These are phyloP conservation scores for Carex pumila DNA, from an alignment of 176 grass and related monocot species.

Conservation along the genomic window DNA sequence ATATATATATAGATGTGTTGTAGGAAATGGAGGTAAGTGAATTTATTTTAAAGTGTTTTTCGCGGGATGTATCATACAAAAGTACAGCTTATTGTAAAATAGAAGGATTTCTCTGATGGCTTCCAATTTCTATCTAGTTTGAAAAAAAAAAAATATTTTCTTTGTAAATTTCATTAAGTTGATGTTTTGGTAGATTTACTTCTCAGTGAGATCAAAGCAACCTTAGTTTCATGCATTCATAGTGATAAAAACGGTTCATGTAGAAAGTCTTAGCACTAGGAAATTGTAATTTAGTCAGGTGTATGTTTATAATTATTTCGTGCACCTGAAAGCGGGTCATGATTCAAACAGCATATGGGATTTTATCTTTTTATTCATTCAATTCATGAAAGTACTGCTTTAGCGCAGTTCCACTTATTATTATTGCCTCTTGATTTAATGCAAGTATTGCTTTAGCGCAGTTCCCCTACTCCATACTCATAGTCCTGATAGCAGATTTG, in stretches of 20 bases:
- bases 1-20: constrained; percentile 26
- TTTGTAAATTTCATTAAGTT: constrained; percentile 21
- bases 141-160: not conserved
- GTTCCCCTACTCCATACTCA: not conserved
- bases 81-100: constrained; percentile 19
- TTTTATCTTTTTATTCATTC: not conserved
- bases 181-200: not conserved
- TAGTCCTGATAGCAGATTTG: not conserved
- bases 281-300: not conserved
- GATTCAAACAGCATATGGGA: not conserved
- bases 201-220: not conserved
- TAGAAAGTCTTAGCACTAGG: not conserved
- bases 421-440: not conserved
- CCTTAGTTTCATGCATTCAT: not conserved
- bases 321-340: not conserved
- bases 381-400: not conserved
- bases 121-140: not conserved
- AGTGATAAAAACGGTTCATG: not conserved
- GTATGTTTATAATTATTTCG: not conserved
- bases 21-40: constrained; percentile 14
- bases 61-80: constrained; percentile 21
- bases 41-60: constrained; percentile 19
- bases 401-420: not conserved
- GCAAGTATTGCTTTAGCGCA: not conserved
- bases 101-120: not conserved